These are phyloP conservation scores for Dipteronia dyeriana DNA, from an alignment of 345 rosid species.

Conservation along the genomic window DNA sequence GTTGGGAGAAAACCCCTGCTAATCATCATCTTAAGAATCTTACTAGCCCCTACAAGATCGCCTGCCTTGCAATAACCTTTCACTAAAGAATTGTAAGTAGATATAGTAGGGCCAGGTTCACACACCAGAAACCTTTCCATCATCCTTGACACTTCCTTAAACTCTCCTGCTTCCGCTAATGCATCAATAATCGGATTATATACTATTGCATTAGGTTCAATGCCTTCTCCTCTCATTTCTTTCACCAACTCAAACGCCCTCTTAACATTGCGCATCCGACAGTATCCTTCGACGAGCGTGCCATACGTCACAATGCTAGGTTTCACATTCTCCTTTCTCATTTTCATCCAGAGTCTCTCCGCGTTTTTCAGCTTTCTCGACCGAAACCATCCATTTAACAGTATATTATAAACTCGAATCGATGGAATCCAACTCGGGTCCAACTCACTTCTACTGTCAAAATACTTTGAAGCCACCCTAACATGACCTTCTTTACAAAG, in stretches of 20 bases:
- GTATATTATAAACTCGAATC: constrained; percentile 58
- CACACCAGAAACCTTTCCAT: constrained; percentile 66
- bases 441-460: constrained; percentile 35
- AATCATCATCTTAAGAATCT: constrained; percentile 76
- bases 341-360: constrained; percentile 70
- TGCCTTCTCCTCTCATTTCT: constrained; percentile 66
- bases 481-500: constrained; percentile 81
- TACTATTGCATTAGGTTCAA: constrained; percentile 55
- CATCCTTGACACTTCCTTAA: constrained; percentile 66
- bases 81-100: constrained; percentile 79
- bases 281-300: constrained; percentile 81
- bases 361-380: constrained; percentile 65
- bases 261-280: constrained; percentile 64
- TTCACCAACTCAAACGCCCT: constrained; percentile 63
- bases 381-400: constrained; percentile 85
- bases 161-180: constrained; percentile 71
- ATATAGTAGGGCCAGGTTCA: constrained; percentile 66
- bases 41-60: constrained; percentile 69
- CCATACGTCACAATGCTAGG: constrained; percentile 76
- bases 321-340: constrained; percentile 54
- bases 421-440: constrained; percentile 58
- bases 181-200: constrained; percentile 81
- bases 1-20: constrained; percentile 67
- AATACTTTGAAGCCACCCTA: constrained; percentile 54
- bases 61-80: constrained; percentile 77